Evolutionary conservation across 1,139 yeast species (phyloP).

Genomic region (Geotrichum siamense): DNA sequence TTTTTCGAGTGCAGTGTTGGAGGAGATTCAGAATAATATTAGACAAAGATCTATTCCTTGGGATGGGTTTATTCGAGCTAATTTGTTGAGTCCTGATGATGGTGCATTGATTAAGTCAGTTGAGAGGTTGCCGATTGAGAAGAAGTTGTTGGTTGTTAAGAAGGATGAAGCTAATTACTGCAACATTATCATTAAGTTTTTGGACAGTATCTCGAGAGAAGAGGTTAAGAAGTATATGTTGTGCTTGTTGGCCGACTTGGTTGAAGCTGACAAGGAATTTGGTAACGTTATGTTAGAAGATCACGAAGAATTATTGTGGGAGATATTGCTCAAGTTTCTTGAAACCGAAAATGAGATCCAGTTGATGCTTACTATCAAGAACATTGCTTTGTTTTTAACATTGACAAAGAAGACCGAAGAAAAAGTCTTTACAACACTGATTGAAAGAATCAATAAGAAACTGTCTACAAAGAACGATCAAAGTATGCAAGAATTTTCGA

Average conservation of each 20-base stretch:
- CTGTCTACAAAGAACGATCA: constrained; percentile 45
- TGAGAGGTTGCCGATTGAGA: constrained; percentile 43
- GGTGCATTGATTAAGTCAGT: constrained; percentile 59
- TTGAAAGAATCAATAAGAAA: constrained; percentile 40
- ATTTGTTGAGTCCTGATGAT: constrained; percentile 57
- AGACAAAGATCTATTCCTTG: constrained; percentile 84
- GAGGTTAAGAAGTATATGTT: constrained; percentile 72
- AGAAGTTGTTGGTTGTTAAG: constrained; percentile 29
- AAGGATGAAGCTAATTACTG: constrained; percentile 48
- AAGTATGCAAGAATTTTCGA: constrained; percentile 55
- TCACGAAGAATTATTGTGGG: constrained; percentile 41
- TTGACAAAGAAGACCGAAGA: constrained; percentile 23
- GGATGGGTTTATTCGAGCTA: constrained; percentile 83
- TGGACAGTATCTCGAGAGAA: constrained; percentile 48
- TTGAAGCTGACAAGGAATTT: constrained; percentile 44
- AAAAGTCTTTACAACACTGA: constrained; percentile 36
- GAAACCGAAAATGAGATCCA: constrained; percentile 35
- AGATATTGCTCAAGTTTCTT: constrained; percentile 49
- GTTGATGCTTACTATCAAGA: constrained; percentile 32
- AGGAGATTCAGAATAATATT: constrained; percentile 66
- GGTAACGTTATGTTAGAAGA: constrained; percentile 42
- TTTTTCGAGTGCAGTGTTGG: constrained; percentile 39
- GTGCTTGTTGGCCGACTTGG: constrained; percentile 60
- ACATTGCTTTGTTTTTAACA: constrained; percentile 31
- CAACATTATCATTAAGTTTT: constrained; percentile 47